Conservation (phyloP, 73 alveolate species). For the Breviolum minutum region DNA sequence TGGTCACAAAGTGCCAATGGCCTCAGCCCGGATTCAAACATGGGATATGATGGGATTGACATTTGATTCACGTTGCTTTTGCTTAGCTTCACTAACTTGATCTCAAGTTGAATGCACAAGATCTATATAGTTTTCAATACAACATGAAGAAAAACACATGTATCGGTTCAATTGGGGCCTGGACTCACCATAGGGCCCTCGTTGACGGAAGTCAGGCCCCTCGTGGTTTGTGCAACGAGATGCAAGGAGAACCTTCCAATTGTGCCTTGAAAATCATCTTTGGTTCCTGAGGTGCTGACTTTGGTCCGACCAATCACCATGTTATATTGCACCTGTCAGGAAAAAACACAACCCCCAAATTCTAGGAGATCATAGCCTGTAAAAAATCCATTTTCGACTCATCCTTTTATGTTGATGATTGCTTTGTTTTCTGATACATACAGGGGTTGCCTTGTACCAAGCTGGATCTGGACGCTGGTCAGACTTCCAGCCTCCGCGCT, state of each 20-base stretch:
- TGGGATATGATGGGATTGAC: too few relatives aligned
- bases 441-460: constrained; percentile 54
- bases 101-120: too few relatives aligned
- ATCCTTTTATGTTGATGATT: neutral
- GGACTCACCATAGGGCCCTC: neutral
- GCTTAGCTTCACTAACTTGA: too few relatives aligned
- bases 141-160: too few relatives aligned
- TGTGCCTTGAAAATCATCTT: too few relatives aligned
- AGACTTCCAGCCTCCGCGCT: constrained; percentile 58
- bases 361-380: too few relatives aligned
- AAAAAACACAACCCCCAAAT: too few relatives aligned
- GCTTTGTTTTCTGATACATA: neutral
- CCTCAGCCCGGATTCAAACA: neutral
- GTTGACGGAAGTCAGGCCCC: constrained; percentile 17
- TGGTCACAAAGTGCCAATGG: constrained; percentile 13
- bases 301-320: constrained; percentile 24
- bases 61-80: too few relatives aligned
- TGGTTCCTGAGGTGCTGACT: neutral
- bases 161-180: neutral
- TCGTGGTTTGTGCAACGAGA: neutral
- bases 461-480: constrained; percentile 89
- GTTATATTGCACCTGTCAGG: constrained; percentile 55
- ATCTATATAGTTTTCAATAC: too few relatives aligned
- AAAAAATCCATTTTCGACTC: too few relatives aligned
- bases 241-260: too few relatives aligned